Evolutionary conservation across 331 rosid genomes (phyloP).

Genomic region (Acacia pycnantha): DNA sequence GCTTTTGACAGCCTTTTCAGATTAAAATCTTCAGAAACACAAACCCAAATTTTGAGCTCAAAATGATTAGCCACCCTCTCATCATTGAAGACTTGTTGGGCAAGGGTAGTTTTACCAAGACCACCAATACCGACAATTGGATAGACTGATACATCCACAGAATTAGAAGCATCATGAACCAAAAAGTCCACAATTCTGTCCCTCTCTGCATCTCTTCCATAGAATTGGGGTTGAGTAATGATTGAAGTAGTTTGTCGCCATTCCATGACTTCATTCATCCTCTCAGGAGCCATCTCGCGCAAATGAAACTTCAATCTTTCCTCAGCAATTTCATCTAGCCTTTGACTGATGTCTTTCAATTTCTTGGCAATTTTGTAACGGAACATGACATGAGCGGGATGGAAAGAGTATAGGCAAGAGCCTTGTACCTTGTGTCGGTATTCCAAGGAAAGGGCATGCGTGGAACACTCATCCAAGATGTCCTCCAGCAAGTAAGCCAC

Average conservation of each 20-base stretch:
- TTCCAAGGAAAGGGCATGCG: slow-evolving; percentile 8
- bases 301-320: slow-evolving; percentile 8
- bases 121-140: slow-evolving; percentile 28
- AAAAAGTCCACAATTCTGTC: slow-evolving; percentile 2
- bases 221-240: neutral
- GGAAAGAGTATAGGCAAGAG: neutral
- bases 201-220: slow-evolving; percentile 21
- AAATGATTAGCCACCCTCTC: slow-evolving; percentile 23
- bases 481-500: slow-evolving; percentile 34
- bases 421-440: neutral
- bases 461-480: slow-evolving; percentile 39
- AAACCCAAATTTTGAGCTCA: slow-evolving; percentile 25
- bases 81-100: slow-evolving; percentile 34
- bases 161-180: neutral
- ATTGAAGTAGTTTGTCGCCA: slow-evolving; percentile 13
- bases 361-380: slow-evolving; percentile 3
- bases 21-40: slow-evolving; percentile 32
- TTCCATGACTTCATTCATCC: neutral
- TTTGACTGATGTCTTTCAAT: slow-evolving; percentile 11
- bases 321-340: slow-evolving; percentile 20
- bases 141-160: neutral
- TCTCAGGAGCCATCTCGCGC: neutral
- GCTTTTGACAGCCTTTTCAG: slow-evolving; percentile 17
- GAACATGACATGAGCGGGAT: neutral
- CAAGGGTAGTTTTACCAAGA: slow-evolving; percentile 36